Evolutionary conservation across 1,139 yeast species (phyloP).

Genomic region (Candida sp.): DNA sequence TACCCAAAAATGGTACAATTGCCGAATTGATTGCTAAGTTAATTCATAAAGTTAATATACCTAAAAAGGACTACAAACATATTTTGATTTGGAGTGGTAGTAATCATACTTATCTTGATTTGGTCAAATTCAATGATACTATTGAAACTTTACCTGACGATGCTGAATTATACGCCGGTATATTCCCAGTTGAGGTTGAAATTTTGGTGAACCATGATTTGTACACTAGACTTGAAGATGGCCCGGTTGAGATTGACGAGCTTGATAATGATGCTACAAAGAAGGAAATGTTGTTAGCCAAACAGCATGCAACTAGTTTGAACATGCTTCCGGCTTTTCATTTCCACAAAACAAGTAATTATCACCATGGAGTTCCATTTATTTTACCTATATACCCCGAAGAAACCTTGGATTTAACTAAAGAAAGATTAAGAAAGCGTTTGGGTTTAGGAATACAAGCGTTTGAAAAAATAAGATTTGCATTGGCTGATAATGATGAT

Average conservation of each 20-base stretch:
- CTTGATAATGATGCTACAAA: constrained; percentile 20
- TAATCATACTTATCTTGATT: constrained; percentile 37
- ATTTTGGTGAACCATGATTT: constrained; percentile 37
- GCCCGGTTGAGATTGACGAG: constrained; percentile 17
- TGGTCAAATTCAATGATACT: constrained; percentile 33
- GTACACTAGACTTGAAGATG: constrained; percentile 24
- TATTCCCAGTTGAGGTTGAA: constrained; percentile 44
- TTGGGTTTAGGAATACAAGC: constrained; percentile 79
- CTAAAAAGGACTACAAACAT: constrained; percentile 44
- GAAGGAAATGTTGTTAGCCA: constrained; percentile 27
- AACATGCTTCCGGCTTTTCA: constrained; percentile 57
- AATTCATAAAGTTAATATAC: constrained; percentile 51
- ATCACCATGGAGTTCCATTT: constrained; percentile 88
- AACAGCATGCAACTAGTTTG: constrained; percentile 31
- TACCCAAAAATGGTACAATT: constrained; percentile 60
- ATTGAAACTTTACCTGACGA: constrained; percentile 32
- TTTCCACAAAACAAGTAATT: constrained; percentile 66
- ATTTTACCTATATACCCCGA: constrained; percentile 62
- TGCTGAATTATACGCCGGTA: constrained; percentile 38
- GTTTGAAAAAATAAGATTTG: constrained; percentile 71
- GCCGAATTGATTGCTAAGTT: constrained; percentile 55
- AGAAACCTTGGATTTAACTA: constrained; percentile 66
- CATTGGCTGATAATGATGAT: constrained; percentile 44
- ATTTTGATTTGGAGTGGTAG: constrained; percentile 59
- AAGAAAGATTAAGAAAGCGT: constrained; percentile 59